Evolutionary conservation across 768 basidiomycete genomes (phyloP), one percentile per base, ranked within the genome.

Genomic region (Cystobasidium ongulense): DNA sequence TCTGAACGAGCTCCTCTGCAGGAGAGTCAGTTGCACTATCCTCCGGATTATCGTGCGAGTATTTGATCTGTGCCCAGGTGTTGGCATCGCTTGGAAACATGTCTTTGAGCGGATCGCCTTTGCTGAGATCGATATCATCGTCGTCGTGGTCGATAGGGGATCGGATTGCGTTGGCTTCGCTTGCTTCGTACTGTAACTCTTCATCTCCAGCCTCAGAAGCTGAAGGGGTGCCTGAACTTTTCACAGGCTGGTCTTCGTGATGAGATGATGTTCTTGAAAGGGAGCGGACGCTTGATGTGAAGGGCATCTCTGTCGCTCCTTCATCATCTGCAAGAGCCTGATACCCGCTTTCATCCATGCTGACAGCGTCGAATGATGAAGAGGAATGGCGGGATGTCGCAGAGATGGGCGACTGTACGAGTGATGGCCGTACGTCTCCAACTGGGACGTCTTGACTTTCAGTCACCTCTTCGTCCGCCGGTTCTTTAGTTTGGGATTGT

Each of bases 81-180:
- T 72, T 63, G 70, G 74, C 75, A 54, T 78, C 77, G 27, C 66
- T 73, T 23, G 57, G 63, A 63, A 79, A 79, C 27, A 79, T 63
- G 59, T 78, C 78, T 25, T 43, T 72, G 21, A 79, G 75, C 3
- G 76, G 77, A 46, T 79, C 78, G 27, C 43, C 52, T 54, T 35
- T 15, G 52, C 25, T 70, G 41, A 54, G 18, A n/a, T 52, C 67
- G 17, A 52, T 13, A 27, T 52, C 46, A 35, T 23, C 43, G 15
- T n/a, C 52, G 27, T 54, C 52, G 27, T 50, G 8, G n/a, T 50
- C 31, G 35, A n/a, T 23, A 17, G 21, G 15, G n/a, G 46, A 50
- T 11, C 10, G 5, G n/a, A n/a, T 21, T 17, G 15, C 46, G 3
- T 8, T 21, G 46, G 4, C 46, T 50, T 50, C 46, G 46, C 46